These are phyloP conservation scores for Theileria sp. DNA, from an alignment of 169 alveolate genomes.

Conservation along the genomic window DNA sequence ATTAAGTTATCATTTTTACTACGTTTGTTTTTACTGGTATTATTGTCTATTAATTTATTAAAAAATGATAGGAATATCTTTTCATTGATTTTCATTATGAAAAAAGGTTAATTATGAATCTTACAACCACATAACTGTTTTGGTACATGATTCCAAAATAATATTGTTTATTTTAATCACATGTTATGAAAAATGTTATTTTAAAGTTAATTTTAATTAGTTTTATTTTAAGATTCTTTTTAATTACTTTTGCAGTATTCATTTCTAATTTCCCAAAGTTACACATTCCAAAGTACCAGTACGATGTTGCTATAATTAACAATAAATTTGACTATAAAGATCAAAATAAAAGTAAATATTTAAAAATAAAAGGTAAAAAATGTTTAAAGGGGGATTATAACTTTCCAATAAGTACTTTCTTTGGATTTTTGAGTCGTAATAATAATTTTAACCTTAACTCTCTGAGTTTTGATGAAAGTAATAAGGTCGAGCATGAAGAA, in stretches of 20 bases:
- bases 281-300: conserved; percentile 1
- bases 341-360: not conserved
- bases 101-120: not conserved
- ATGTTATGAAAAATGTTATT: not conserved
- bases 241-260: not conserved
- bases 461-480: not conserved
- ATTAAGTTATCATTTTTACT: not conserved
- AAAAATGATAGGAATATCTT: not conserved
- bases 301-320: not conserved
- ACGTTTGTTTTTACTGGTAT: not conserved
- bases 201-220: conserved; percentile 12
- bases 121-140: not conserved
- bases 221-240: not conserved
- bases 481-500: conserved; percentile 24
- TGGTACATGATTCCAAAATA: not conserved
- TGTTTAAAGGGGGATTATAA: conserved; percentile 18
- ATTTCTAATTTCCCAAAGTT: conserved; percentile 21
- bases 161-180: no score
- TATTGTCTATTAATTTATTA: not conserved
- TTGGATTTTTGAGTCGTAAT: conserved; percentile 7
- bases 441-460: not conserved
- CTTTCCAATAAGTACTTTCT: conserved; percentile 28
- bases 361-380: not conserved
- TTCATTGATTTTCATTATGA: not conserved
- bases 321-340: not conserved